Base-by-base conservation (phyloP, 1,139 yeast species). In the Taiozyma sp. region DNA sequence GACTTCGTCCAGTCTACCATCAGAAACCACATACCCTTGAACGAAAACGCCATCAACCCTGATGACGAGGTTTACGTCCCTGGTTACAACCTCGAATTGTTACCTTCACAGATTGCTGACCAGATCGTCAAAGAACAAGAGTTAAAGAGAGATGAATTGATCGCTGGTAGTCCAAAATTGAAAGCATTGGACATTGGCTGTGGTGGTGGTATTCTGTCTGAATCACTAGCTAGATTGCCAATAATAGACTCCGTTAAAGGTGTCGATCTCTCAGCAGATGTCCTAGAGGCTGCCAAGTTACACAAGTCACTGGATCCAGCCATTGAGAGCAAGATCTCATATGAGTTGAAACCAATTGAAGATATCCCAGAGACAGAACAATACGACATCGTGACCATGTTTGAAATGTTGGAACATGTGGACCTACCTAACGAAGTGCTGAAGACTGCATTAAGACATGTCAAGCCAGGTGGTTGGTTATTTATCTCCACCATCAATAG, bases 381-480 rank as follows among this genome's bases (percentile, higher is more conserved):
- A 47, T 93, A 71, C 67, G 96, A 93, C 64, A 70, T 92, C 10
- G 83, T 95, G 10, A 90, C 98, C 1, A 80, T 93, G 80, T 90
- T 93, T 76, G 99, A 93, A 67, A 84, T 93, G 80, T 75, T 93
- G 47, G 99, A 93, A 66, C 99, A 93, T 67, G 97, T 92, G 1
- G 88, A 87, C 53, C 79, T 81, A 55, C 99, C 99, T 0, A 72
- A 90, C 1, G 80, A 79, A 51, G 87, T 92, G 29, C 70, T 93
- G 53, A 68, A 74, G 23, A 81, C 79, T 50, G 96, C 96, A 0
- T 71, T 91, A 66, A 66, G 73, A 38, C 79, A 83, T 53, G 81
- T 92, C 44, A 80, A 81, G 53, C 87, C 84, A 0, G 96, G 90
- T 23, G 97, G 99, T 1, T 83, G 91, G 80, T 67, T 92, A 44